Base-by-base conservation (phyloP, 2,329 filamentous ascomycete genomes). In the Dactylellina cionopaga region DNA sequence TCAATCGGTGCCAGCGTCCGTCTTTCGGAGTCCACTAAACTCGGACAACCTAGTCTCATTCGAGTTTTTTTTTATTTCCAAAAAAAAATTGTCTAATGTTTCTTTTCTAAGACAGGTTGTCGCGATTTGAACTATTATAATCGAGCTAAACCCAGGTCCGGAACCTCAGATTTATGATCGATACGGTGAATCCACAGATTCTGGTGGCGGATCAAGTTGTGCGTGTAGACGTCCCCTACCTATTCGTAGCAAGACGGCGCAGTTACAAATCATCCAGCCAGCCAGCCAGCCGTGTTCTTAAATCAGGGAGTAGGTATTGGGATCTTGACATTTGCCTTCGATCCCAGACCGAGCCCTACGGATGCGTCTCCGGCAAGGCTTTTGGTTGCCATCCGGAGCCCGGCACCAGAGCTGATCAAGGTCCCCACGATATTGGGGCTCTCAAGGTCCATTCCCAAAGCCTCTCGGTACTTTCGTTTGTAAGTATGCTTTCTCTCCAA, bases 401-500 rank as follows among this genome's bases (percentile, higher is more conserved):
- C 46, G 3, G 43, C 44, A 39, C 51, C 41, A 22, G 35, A 31
- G 31, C 41, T 44, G 24, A 39, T 35, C 9, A 31, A 11, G 9
- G 27, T 29, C 11, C 37, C 52, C 33, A 71, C 37, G 41, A 55
- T 33, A 24, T 37, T 46, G 22, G 66, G 39, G 11, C 33, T 55
- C 27, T 72, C 59, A 72, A 58, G 59, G 49, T 72, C 68, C 59
- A 62, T 46, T 43, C 68, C 68, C 68, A 72, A 54, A 33, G 68
- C 68, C 52, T 72, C 68, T 49, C 27, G 44, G 56, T 64, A 72
- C 68, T 72, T 72, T 29, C 68, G 52, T 60, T 72, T 72, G 68
- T 72, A 72, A 72, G 68, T 65, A 72, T 65, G 43, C 39, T 65
- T 72, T 60, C 59, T 65, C 68, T 72, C 59, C 47, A 65, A 60